Percentiles rank a stretch among this genome's conserved stretches.
Conservation (phyloP, 495 filamentous ascomycete genomes). For the Penicillium canescens region DNA sequence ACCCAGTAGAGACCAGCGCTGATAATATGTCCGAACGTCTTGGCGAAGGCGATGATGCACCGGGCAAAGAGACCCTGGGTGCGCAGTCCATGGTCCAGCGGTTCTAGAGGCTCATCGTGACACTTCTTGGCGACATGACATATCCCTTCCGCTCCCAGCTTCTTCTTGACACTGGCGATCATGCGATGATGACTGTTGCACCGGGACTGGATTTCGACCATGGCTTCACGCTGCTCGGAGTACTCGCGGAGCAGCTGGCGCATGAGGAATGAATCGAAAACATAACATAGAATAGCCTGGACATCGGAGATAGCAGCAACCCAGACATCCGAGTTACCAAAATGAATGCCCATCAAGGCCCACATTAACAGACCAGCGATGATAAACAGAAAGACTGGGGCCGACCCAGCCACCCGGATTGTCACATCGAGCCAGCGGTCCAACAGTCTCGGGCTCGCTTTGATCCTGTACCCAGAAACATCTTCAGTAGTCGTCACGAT, state of each 20-base stretch:
- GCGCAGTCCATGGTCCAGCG: conserved; percentile 14
- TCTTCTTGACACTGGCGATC: conserved; percentile 20
- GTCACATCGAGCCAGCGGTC: conserved; percentile 35
- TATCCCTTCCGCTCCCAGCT: conserved; percentile 15
- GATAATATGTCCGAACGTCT: conserved; percentile 28
- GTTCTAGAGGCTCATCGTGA: conserved; percentile 5
- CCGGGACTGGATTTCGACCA: conserved; percentile 33
- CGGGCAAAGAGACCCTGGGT: conserved; percentile 17
- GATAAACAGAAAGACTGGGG: conserved; percentile 27
- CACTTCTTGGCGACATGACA: conserved; percentile 2
- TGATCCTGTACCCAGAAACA: conserved; percentile 18
- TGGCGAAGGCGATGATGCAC: conserved; percentile 18
- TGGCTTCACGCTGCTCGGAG: conserved; percentile 20
- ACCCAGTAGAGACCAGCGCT: conserved; percentile 34
- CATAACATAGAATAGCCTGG: conserved; percentile 38
- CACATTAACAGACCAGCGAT: conserved; percentile 23
- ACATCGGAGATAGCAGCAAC: conserved; percentile 37
- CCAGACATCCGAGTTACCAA: conserved; percentile 32
- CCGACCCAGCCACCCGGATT: conserved; percentile 28
- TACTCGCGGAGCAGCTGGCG: conserved; percentile 36
- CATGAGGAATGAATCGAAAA: conserved; percentile 40
- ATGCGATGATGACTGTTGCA: conserved; percentile 29
- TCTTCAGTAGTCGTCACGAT: neutral
- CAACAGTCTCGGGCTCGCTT: conserved; percentile 17
- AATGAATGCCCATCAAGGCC: conserved; percentile 31